A percentile compares a stretch with the other conserved stretches of the same genome.
Evolutionary conservation across 306 rosid genomes (phyloP).

Genomic region (Comarum palustre): DNA sequence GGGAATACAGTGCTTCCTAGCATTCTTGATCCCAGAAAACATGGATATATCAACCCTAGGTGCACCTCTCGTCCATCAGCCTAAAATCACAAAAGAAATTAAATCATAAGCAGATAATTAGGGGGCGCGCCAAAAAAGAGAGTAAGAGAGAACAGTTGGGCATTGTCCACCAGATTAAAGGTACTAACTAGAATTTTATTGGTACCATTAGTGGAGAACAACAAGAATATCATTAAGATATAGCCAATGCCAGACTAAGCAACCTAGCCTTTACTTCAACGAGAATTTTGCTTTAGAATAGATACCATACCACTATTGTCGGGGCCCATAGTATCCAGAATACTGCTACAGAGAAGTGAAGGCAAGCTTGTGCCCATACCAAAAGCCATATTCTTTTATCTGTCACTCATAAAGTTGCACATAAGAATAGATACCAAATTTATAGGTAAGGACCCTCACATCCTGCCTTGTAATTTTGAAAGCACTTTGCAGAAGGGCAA

Average conservation of each 20-base stretch:
- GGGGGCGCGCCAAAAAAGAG: background rate
- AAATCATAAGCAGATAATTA: constrained; percentile 1
- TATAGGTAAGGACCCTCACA: constrained; percentile 8
- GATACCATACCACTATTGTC: constrained; percentile 81
- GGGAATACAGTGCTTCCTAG: constrained; percentile 86
- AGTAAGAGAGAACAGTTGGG: background rate
- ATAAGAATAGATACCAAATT: background rate
- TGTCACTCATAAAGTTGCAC: constrained; percentile 41
- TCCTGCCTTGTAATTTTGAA: background rate
- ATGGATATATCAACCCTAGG: constrained; percentile 76
- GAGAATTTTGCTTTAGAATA: constrained; percentile 1
- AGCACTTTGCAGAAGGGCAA: background rate
- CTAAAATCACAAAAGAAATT: constrained; percentile 36
- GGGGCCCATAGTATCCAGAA: constrained; percentile 98
- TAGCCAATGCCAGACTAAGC: constrained; percentile 3
- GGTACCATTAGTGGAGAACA: background rate
- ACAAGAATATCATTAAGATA: background rate
- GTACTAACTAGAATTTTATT: constrained; percentile 12
- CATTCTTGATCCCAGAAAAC: constrained; percentile 83
- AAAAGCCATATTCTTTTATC: constrained; percentile 95
- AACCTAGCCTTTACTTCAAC: background rate
- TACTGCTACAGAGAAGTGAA: constrained; percentile 71
- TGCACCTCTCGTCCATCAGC: constrained; percentile 96
- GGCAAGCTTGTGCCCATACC: constrained; percentile 87
- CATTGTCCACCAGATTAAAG: constrained; percentile 14